Evolutionary conservation across 192 early-diverging fungal species (phyloP), one percentile per base, ranked within the genome.

Genomic region (Backusella tuberculispora): DNA sequence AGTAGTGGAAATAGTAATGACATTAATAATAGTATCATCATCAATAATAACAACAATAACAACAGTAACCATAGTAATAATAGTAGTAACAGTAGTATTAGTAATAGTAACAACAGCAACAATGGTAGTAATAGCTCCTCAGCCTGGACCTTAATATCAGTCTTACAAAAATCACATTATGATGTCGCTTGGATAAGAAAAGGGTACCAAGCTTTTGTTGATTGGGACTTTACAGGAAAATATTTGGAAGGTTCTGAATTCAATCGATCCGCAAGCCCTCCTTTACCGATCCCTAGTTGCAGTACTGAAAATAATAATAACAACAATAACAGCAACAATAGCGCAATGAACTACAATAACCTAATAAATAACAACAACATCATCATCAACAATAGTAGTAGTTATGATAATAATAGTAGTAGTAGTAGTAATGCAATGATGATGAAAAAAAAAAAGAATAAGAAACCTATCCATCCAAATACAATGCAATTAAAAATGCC

Each of bases 151-250:
- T 24, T 69, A 29, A 46, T 69, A 45, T 12, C 44, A 45, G 68
- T 69, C 21, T 69, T 29, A 26, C 68, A 69, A 47, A 69, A 29
- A 69, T 69, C 40, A 69, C 24, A 26, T 47, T 47, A 26, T 12
- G 45, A 74, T 12, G 26, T 85, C 0, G 77, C 75, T 72, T 87
- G 80, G 63, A 65, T 87, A 10, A 78, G 83, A 45, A 79, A 83
- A 19, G 86, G 86, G 4, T 87, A 79, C 50, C 81, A 84, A 12
- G 83, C 81, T 1, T 85, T 87, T 74, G 43, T 47, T 19, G 17
- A 74, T 34, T 56, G 71, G 44, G 76, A 73, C 50, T n/a, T 66
- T 9, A 13, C 71, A 46, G 43, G 19, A 6, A 69, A 47, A 69
- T 29, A 46, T 19, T 14, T 69, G 17, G 26, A 12, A 44, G 41